Conservation (phyloP, 2,329 filamentous ascomycete species). For the Ophiostoma piceae region DNA sequence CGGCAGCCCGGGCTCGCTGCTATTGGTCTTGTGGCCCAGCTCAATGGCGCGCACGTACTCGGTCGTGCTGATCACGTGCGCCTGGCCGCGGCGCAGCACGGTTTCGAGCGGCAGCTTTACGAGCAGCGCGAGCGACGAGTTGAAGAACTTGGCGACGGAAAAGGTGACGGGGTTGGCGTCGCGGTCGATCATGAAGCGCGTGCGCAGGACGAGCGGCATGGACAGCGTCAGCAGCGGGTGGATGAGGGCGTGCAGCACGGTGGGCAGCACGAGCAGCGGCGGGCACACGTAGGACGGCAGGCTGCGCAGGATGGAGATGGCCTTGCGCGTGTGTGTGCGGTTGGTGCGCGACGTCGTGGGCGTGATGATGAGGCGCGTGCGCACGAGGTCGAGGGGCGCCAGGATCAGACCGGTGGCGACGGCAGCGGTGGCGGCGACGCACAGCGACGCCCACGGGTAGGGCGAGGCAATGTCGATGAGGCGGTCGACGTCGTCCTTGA, state of each 20-base stretch:
- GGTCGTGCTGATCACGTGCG: constrained; percentile 59
- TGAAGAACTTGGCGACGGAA: constrained; percentile 73
- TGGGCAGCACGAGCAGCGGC: constrained; percentile 69
- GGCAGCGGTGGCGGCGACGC: constrained; percentile 60
- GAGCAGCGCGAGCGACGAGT: constrained; percentile 74
- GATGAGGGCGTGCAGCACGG: constrained; percentile 76
- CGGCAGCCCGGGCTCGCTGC: constrained; percentile 1
- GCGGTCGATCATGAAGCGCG: constrained; percentile 78
- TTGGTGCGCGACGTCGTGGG: constrained; percentile 59
- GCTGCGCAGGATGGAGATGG: constrained; percentile 69
- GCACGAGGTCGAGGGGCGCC: constrained; percentile 81
- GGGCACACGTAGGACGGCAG: constrained; percentile 74
- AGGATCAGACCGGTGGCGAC: constrained; percentile 73
- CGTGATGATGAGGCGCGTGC: constrained; percentile 82
- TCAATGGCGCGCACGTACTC: constrained; percentile 48
- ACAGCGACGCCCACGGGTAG: constrained; percentile 74
- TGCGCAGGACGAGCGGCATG: constrained; percentile 77
- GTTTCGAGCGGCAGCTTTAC: constrained; percentile 89
- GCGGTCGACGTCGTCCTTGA: constrained; percentile 72
- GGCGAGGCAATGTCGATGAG: constrained; percentile 67
- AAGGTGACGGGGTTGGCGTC: constrained; percentile 76
- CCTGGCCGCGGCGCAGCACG: constrained; percentile 81
- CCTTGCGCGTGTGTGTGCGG: constrained; percentile 59
- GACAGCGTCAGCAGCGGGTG: constrained; percentile 78
- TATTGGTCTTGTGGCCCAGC: constrained; percentile 16